phyloP scores from a whole-genome alignment of 2,329 filamentous ascomycete genomes.

The Exophiala xenobiotica region DNA sequence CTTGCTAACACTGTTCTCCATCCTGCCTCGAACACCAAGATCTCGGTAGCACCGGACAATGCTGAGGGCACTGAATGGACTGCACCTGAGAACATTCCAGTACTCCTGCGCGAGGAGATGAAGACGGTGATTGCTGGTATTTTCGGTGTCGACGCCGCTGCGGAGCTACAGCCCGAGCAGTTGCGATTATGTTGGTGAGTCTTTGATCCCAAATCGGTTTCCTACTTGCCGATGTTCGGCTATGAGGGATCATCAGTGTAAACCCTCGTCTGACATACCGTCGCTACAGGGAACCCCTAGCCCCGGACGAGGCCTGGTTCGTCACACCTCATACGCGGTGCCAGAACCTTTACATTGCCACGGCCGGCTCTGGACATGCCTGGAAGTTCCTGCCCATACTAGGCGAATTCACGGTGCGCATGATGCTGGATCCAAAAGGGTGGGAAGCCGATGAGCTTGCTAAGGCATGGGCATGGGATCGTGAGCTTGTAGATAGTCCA shows the following conservation, averaged over 20 bases:
- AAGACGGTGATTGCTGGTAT: not conserved
- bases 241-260: no score
- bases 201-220: no score
- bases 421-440: conserved; percentile 24
- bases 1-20: conserved; percentile 55
- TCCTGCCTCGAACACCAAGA: conserved; percentile 30
- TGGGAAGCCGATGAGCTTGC: conserved; percentile 35
- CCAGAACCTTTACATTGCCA: conserved; percentile 57
- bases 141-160: conserved; percentile 14
- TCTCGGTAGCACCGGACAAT: not conserved
- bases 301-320: conserved; percentile 61
- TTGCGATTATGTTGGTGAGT: conserved; percentile 50
- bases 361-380: conserved; percentile 62
- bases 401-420: conserved; percentile 51
- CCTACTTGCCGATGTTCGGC: no score
- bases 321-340: conserved; percentile 52
- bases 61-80: not conserved
- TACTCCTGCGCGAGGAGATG: not conserved
- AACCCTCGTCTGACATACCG: no score
- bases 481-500: conserved; percentile 23
- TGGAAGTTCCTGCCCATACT: conserved; percentile 65
- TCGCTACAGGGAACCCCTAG: conserved; percentile 52
- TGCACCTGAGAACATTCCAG: not conserved
- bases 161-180: conserved; percentile 37
- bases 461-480: conserved; percentile 41